phyloP scores from a whole-genome alignment of 257 asterid species.

The Rauvolfia tetraphylla region DNA sequence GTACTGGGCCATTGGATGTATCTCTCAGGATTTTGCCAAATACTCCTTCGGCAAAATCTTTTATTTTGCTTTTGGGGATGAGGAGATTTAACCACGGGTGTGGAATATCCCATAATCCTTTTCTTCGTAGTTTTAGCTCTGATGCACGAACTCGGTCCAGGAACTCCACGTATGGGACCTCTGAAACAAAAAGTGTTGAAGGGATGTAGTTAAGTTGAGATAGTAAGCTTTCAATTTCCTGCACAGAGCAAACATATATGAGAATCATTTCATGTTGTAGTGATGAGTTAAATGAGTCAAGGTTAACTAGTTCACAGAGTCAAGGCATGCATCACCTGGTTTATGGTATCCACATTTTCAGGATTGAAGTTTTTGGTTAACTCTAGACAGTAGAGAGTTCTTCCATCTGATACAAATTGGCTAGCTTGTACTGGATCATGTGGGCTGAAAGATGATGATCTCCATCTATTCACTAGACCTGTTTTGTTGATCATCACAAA shows the following conservation, averaged over 20 bases:
- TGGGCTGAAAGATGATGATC: conserved; percentile 58
- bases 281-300: background rate
- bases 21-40: conserved; percentile 62
- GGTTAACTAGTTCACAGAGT: background rate
- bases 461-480: conserved; percentile 69
- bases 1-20: conserved; percentile 76
- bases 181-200: conserved; percentile 62
- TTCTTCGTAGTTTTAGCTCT: conserved; percentile 53
- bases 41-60: conserved; percentile 56
- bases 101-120: conserved; percentile 84
- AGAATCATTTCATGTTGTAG: background rate
- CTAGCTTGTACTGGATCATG: conserved; percentile 64
- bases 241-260: conserved; percentile 18
- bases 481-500: conserved; percentile 68
- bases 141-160: conserved; percentile 84
- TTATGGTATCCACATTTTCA: conserved; percentile 32
- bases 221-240: conserved; percentile 61
- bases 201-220: conserved; percentile 71
- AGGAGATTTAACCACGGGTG: conserved; percentile 98
- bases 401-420: conserved; percentile 68
- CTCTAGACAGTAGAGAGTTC: conserved; percentile 75
- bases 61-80: conserved; percentile 67
- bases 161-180: conserved; percentile 71
- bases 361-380: conserved; percentile 62
- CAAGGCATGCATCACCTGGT: conserved; percentile 42